A percentile compares a stretch with the other conserved stretches of the same genome.
These are phyloP conservation scores for Wickerhamomyces pijperi DNA, from an alignment of 805 yeast species.

Conservation along the genomic window DNA sequence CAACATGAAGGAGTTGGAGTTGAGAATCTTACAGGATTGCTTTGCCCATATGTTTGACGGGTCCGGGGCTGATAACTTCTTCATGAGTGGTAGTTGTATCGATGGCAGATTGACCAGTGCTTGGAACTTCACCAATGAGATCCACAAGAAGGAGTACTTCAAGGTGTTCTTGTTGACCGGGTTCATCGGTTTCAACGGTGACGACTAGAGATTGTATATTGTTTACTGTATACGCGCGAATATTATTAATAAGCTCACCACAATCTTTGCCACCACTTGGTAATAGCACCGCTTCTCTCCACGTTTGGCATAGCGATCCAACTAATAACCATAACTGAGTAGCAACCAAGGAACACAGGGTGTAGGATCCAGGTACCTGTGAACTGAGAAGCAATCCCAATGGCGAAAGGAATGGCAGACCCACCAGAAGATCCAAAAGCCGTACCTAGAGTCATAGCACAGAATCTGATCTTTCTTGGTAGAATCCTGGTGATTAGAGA, in stretches of 20 bases:
- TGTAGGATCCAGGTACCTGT: slow-evolving; percentile 37
- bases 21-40: slow-evolving; percentile 29
- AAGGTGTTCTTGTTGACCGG: slow-evolving; percentile 54
- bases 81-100: slow-evolving; percentile 76
- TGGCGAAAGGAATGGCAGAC: slow-evolving; percentile 41
- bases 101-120: slow-evolving; percentile 76
- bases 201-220: no score
- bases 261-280: slow-evolving; percentile 12
- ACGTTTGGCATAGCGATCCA: slow-evolving; percentile 37
- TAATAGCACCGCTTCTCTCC: slow-evolving; percentile 20
- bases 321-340: slow-evolving; percentile 21
- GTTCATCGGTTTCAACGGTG: slow-evolving; percentile 66
- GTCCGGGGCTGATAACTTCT: slow-evolving; percentile 75
- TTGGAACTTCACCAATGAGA: slow-evolving; percentile 73
- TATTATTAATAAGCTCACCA: slow-evolving; percentile 13
- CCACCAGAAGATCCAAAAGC: slow-evolving; percentile 51
- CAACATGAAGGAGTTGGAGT: slow-evolving; percentile 39
- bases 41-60: slow-evolving; percentile 52
- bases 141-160: slow-evolving; percentile 55
- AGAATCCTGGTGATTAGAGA: slow-evolving; percentile 31
- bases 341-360: slow-evolving; percentile 33
- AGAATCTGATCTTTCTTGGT: slow-evolving; percentile 40
- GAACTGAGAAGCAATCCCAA: slow-evolving; percentile 36
- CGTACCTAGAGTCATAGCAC: slow-evolving; percentile 38
- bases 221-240: background rate